Conservation (phyloP, 495 filamentous ascomycete species). For the Tuber microsphaerosporum region DNA sequence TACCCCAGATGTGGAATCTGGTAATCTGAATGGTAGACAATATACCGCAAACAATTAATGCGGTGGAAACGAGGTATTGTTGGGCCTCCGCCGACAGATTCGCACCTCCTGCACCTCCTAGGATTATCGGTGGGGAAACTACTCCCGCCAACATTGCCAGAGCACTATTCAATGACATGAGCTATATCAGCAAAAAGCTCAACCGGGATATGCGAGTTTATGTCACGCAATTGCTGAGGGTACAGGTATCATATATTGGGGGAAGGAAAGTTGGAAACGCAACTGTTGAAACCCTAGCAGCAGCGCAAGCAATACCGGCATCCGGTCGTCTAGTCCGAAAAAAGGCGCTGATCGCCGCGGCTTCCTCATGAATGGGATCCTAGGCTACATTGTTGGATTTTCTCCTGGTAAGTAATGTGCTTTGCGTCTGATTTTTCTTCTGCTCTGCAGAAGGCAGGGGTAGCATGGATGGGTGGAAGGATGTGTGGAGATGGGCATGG, state of each 20-base stretch:
- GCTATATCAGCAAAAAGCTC: constrained; percentile 47
- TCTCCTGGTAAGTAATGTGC: not conserved
- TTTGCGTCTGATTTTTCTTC: not conserved
- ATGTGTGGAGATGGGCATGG: not conserved
- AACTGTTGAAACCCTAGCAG: constrained; percentile 63
- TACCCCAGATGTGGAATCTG: constrained; percentile 70
- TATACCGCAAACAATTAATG: constrained; percentile 76
- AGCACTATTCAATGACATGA: constrained; percentile 25
- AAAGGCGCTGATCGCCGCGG: constrained; percentile 61
- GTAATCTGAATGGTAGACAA: constrained; percentile 76
- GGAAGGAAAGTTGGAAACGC: constrained; percentile 4
- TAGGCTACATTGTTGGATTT: constrained; percentile 60
- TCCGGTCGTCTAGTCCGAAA: constrained; percentile 76
- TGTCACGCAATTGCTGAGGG: not conserved
- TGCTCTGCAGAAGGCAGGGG: not conserved
- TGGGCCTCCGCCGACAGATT: constrained; percentile 55
- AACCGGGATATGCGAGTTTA: not conserved
- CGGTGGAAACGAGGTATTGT: constrained; percentile 83
- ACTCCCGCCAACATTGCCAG: constrained; percentile 58
- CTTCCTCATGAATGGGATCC: constrained; percentile 74
- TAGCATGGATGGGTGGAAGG: not conserved
- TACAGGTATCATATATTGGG: not conserved
- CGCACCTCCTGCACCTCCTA: constrained; percentile 58
- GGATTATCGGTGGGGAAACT: constrained; percentile 71
- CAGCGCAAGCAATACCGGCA: constrained; percentile 72